Conservation (phyloP, 805 yeast species). For the Candida suzukii region DNA sequence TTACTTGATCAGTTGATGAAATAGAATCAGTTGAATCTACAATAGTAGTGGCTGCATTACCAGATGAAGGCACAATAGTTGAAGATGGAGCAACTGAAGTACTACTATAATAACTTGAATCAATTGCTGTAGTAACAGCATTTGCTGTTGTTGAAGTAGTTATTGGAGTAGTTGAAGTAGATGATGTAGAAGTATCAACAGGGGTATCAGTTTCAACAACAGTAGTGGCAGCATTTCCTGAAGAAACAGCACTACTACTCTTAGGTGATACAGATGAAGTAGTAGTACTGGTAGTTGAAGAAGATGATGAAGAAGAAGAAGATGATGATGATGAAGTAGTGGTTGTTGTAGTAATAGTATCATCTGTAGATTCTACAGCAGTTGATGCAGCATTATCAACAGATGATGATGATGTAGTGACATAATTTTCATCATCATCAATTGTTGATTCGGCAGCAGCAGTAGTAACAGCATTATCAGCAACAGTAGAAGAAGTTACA, state of each 20-base stretch:
- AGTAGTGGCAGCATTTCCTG: neutral
- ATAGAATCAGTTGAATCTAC: neutral
- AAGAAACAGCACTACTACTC: neutral
- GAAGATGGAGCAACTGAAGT: neutral
- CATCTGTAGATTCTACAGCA: neutral
- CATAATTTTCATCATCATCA: too few species aligned
- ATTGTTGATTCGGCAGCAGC: neutral
- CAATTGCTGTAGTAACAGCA: slow-evolving; percentile 1
- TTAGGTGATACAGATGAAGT: neutral
- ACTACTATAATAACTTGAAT: neutral
- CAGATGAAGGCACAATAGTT: neutral
- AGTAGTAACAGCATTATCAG: slow-evolving; percentile 3
- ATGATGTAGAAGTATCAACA: neutral
- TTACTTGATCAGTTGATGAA: neutral
- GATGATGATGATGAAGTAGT: neutral
- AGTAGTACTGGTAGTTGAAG: neutral
- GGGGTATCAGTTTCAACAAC: neutral
- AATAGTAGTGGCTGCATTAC: neutral
- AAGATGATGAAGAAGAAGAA: slow-evolving; percentile 1
- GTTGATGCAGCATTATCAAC: neutral
- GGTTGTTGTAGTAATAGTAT: neutral
- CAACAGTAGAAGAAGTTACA: neutral
- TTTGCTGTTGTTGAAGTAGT: neutral
- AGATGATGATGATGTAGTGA: slow-evolving; percentile 3
- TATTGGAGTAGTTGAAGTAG: neutral